Base-by-base conservation (phyloP, 345 rosid species). In the Syzygium jambos region DNA sequence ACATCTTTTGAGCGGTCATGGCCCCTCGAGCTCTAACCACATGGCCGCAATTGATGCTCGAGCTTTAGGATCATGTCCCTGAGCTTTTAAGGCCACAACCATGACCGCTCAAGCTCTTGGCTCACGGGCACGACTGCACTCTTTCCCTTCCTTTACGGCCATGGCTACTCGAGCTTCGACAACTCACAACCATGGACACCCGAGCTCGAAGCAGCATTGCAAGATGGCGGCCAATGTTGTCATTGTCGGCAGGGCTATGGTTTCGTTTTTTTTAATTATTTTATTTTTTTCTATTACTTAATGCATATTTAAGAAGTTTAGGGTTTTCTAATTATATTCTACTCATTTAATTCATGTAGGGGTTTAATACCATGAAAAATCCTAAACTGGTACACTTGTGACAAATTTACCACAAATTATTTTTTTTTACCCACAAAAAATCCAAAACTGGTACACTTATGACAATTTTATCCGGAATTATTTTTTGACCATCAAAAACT, bases 241-340 rank as follows among this genome's bases (percentile, higher is more conserved):
- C 25, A 2, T 54, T 2, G 4, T 54, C 23, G 0, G 25, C 25
- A 3, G 0, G 73, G 38, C 73, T 12, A 61, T n/a, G 73, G 73
- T n/a, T 1, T 61, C n/a, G 73, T 7, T 43, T 43, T 52, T 1
- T 30, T 68, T 34, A 17, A 68, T 7, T 5, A 30, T 68, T 68
- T 23, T 30, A 30, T 17, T 16, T 30, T 30, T 8, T 34, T 34
- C 9, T 3, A 7, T 10, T 30, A 3, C 4, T 68, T 34, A 0
- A 9, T 34, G 43, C 46, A 21, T 34, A 30, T 68, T 2, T 3
- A 17, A 34, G 34, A 68, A 16, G 78, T 16, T 59, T 11, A 25
- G 3, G 30, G 65, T 11, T 57, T 57, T 59, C 11, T 29, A 9
- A 30, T 16, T 16, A 65, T 9, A 65, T 65, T 30, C 22, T 9